Conservation (phyloP, 768 basidiomycete species). For the Kwoniella dejecticola region DNA sequence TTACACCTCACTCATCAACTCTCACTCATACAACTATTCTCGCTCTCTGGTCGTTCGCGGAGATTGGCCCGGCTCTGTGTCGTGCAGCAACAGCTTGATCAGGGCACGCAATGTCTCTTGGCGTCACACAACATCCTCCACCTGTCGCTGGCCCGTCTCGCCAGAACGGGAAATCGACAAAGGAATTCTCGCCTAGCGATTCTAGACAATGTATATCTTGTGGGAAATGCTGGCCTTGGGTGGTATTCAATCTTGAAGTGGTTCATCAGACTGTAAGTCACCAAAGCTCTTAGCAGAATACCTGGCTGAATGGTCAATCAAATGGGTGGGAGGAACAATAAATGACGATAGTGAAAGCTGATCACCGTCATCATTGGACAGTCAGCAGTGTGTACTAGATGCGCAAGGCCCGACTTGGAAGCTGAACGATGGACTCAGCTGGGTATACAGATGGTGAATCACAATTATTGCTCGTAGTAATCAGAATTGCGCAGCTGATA, state of each 20-base stretch:
- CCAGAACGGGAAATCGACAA: not conserved
- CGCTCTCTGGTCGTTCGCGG: too few relatives aligned
- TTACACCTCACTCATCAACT: too few relatives aligned
- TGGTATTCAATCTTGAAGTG: not conserved
- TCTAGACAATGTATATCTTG: constrained; percentile 16
- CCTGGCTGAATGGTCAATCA: not conserved
- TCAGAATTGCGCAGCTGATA: not conserved
- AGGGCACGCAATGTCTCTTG: not conserved
- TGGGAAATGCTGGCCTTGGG: constrained; percentile 15
- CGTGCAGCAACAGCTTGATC: too few relatives aligned
- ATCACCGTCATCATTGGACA: not conserved
- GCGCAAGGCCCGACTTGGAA: constrained; percentile 7
- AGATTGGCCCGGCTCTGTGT: too few relatives aligned
- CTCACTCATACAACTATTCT: too few relatives aligned
- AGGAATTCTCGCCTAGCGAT: not conserved
- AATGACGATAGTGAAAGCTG: too few relatives aligned
- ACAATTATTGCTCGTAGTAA: too few relatives aligned
- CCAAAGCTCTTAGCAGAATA: not conserved
- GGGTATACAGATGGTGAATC: constrained; percentile 8
- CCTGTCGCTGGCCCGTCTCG: not conserved
- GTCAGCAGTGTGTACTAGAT: constrained; percentile 12
- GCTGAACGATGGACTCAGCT: not conserved
- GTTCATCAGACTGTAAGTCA: constrained; percentile 8
- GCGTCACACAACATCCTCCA: not conserved
- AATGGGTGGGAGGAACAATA: too few relatives aligned